A percentile compares a stretch with the other conserved stretches of the same genome.
These are phyloP conservation scores for Fusarium praegraminearum DNA, from an alignment of 2,329 filamentous ascomycete genomes.

Conservation along the genomic window DNA sequence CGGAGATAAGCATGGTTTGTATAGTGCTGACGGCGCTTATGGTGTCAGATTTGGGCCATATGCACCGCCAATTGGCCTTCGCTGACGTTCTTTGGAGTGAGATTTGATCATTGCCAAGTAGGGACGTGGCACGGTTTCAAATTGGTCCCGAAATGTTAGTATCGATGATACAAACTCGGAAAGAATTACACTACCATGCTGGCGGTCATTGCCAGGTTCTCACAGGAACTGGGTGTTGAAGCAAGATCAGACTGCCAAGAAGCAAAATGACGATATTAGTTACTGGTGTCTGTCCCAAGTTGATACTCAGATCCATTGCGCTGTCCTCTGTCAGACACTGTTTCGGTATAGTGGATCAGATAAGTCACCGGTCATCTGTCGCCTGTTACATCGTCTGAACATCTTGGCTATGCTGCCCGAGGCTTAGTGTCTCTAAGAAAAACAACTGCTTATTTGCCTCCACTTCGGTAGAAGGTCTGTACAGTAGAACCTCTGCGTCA, in stretches of 20 bases:
- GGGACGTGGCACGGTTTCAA: neutral
- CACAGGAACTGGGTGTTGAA: no score
- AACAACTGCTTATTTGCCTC: neutral
- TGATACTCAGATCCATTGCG: neutral
- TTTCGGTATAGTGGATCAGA: neutral
- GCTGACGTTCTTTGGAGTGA: conserved; percentile 10
- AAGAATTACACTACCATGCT: neutral
- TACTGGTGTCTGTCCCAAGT: neutral
- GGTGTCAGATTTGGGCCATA: neutral
- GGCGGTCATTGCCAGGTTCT: neutral
- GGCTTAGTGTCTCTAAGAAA: neutral
- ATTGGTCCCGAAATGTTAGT: neutral
- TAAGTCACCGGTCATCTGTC: neutral
- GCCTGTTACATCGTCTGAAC: neutral
- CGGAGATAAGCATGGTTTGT: neutral
- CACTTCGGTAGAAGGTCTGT: neutral
- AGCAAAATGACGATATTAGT: neutral
- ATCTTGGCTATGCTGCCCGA: neutral
- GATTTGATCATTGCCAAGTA: conserved; percentile 8
- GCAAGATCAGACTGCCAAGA: neutral
- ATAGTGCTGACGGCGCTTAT: conserved; percentile 9
- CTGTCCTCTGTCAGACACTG: neutral
- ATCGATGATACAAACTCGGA: neutral
- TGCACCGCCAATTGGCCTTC: neutral
- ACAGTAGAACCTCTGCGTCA: neutral